Evolutionary conservation across 2,329 filamentous ascomycete genomes (phyloP).

Genomic region (Aspergillus pseudoviridinutans): DNA sequence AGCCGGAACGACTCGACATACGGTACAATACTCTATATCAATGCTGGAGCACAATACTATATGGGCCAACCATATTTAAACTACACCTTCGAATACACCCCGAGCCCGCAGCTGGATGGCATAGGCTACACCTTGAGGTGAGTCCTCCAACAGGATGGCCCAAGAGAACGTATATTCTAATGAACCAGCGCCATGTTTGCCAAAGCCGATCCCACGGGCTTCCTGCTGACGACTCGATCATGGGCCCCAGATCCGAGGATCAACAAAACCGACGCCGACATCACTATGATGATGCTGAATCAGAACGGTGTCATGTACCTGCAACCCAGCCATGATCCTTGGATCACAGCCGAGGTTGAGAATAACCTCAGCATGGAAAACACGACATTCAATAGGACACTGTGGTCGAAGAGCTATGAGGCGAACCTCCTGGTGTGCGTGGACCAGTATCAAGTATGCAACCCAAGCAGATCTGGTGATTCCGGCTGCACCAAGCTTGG

Average conservation of each 20-base stretch:
- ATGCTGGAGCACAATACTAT: neutral
- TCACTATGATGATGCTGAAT: constrained; percentile 29
- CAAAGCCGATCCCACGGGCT: neutral
- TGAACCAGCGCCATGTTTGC: neutral
- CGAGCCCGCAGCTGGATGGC: neutral
- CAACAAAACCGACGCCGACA: constrained; percentile 26
- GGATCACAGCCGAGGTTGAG: constrained; percentile 24
- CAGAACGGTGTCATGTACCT: constrained; percentile 24
- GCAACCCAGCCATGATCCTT: constrained; percentile 25
- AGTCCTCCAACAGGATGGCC: neutral
- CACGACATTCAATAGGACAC: neutral
- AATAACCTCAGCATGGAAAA: neutral
- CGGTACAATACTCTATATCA: constrained; percentile 1
- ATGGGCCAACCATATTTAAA: neutral
- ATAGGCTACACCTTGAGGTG: neutral
- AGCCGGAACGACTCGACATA: neutral
- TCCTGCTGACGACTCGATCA: neutral
- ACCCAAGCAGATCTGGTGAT: constrained; percentile 17
- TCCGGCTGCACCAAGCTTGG: constrained; percentile 15
- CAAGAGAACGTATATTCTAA: neutral
- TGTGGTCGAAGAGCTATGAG: neutral
- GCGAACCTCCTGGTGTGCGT: constrained; percentile 24
- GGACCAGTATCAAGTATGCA: constrained; percentile 34
- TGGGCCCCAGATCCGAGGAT: constrained; percentile 27
- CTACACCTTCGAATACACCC: neutral